phyloP scores from a whole-genome alignment of 2,329 filamentous ascomycete genomes.

The Pseudogymnoascus sp. region DNA sequence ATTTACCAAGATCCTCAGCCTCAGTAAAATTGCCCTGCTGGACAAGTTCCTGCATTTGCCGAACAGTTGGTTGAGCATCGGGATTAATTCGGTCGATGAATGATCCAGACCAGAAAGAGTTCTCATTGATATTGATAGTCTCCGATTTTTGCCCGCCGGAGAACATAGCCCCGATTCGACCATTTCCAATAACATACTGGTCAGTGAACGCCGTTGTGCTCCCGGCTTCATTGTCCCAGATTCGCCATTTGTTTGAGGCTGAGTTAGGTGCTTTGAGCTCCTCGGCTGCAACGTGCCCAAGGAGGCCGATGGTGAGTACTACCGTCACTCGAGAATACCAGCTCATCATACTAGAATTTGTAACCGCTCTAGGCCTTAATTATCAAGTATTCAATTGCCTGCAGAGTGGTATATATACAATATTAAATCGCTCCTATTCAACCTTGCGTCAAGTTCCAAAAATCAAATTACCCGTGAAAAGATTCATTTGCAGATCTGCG shows the following conservation, averaged over 20 bases:
- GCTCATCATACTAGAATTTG: neutral
- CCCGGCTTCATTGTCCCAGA: conserved; percentile 19
- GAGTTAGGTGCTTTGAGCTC: neutral
- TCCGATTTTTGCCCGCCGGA: conserved; percentile 35
- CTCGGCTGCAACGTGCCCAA: neutral
- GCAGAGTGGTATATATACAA: neutral
- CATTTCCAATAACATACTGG: conserved; percentile 34
- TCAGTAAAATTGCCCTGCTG: conserved; percentile 30
- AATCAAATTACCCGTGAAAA: neutral
- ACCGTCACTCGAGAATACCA: neutral
- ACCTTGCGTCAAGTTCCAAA: neutral
- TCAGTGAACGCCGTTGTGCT: conserved; percentile 31
- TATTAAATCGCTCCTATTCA: neutral
- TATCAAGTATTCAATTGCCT: neutral
- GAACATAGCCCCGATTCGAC: conserved; percentile 34
- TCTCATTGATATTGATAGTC: conserved; percentile 38
- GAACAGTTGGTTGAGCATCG: conserved; percentile 29
- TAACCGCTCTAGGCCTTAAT: neutral
- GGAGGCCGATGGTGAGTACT: neutral
- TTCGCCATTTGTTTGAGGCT: neutral
- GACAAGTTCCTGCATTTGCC: conserved; percentile 31
- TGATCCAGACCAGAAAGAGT: conserved; percentile 39
- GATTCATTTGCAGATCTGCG: neutral
- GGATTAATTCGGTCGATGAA: conserved; percentile 34
- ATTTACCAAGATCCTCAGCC: conserved; percentile 29